These are phyloP conservation scores for Aspergillus hiratsukae DNA, from an alignment of 2,329 filamentous ascomycete genomes.

Conservation along the genomic window DNA sequence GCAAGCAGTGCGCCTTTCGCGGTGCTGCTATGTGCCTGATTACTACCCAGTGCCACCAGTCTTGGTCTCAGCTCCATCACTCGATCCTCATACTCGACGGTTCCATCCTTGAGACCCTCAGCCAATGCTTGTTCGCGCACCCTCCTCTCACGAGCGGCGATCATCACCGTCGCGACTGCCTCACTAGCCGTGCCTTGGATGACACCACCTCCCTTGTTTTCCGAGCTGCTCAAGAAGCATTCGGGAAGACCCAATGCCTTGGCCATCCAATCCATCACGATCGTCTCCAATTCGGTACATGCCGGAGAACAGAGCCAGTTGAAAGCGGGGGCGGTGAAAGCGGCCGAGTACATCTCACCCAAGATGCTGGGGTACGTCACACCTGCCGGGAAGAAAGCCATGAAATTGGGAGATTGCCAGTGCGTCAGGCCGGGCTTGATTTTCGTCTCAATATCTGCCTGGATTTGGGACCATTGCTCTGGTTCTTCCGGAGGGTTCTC, in stretches of 20 bases:
- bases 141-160: slow-evolving; percentile 79
- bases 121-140: slow-evolving; percentile 56
- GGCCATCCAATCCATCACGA: slow-evolving; percentile 88
- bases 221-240: slow-evolving; percentile 67
- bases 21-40: slow-evolving; percentile 75
- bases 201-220: slow-evolving; percentile 71
- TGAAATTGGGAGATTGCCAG: slow-evolving; percentile 92
- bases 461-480: slow-evolving; percentile 71
- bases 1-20: slow-evolving; percentile 84
- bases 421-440: slow-evolving; percentile 92
- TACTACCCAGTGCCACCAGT: slow-evolving; percentile 76
- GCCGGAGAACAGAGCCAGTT: slow-evolving; percentile 96
- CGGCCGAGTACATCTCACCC: slow-evolving; percentile 85
- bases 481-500: slow-evolving; percentile 60
- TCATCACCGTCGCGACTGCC: slow-evolving; percentile 78
- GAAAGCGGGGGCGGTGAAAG: slow-evolving; percentile 86
- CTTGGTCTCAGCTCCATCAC: slow-evolving; percentile 62
- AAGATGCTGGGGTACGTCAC: slow-evolving; percentile 79
- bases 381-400: slow-evolving; percentile 88
- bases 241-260: slow-evolving; percentile 68
- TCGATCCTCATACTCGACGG: slow-evolving; percentile 63
- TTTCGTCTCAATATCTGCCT: slow-evolving; percentile 74
- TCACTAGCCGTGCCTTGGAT: slow-evolving; percentile 90
- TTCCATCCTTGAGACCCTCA: slow-evolving; percentile 42
- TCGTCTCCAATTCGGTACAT: slow-evolving; percentile 87